Base-by-base conservation (phyloP, 345 rosid species). In the Clarkia xantiana region DNA sequence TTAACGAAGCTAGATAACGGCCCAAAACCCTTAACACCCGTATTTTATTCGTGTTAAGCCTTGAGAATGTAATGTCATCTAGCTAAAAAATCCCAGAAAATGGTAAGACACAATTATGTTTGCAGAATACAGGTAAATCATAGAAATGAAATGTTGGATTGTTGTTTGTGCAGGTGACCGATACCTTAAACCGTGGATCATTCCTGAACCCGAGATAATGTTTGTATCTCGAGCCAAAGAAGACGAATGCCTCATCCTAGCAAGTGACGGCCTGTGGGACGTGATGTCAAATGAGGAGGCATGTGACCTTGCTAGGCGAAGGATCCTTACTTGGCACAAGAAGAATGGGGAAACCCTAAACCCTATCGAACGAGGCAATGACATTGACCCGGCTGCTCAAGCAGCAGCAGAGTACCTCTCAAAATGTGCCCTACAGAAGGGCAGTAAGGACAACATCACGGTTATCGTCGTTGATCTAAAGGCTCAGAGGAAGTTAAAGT, bases 401-500 rank as follows among this genome's bases (percentile, higher is more conserved):
- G 82, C 89, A 2, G 98, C 98, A 2, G 96, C 94, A 0, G 96
- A 91, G 60, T 86, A 49, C 68, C 84, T 91, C 15, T 78, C 90
- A 0, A 72, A 61, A 57, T 77, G 86, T 14, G 98, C 98, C 44
- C 72, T 84, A 42, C 93, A 78, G 19, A 91, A 81, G 54, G 98
- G 96, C 53, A 86, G 87, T 75, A 84, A 82, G 68, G 98, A 91
- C 53, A 91, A 86, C 69, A 74, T 84, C 55, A 76, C 84, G 8
- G 76, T 91, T 17, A 57, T 86, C 1, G 94, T 86, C 50, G 78
- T 91, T 49, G 96, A 91, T 68, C 78, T 86, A 71, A 91, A 84
- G 78, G 74, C 87, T 53, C 98, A 84, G 54, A 78, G 96, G 80
- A 91, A 91, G 76, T 76, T 76, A 67, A 86, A 78, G 78, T n/a